Evolutionary conservation across 495 filamentous ascomycete species (phyloP), one percentile per base, ranked within the genome.

Genomic region (Cryomyces antarcticus): DNA sequence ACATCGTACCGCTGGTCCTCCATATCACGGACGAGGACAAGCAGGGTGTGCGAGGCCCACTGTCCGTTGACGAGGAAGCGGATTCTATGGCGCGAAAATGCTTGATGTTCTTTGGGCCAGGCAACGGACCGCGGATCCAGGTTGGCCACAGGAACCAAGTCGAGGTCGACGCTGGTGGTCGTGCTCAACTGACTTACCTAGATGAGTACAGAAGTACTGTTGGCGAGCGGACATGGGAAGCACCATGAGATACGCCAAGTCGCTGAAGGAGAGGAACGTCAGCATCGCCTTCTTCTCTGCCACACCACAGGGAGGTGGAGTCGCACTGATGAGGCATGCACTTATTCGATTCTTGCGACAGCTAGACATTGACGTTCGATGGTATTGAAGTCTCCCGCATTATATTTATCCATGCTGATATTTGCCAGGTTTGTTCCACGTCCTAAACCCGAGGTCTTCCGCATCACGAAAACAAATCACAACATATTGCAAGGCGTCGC

Each of bases 401-500:
- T 13, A 9, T 10, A 10, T 3, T 1, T 2, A 2, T 13, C 3
- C 2, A 36, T 36, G 12, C 33, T 36, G 33, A 36, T 36, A 9
- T 36, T 36, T 36, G 9, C 12, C 41, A 75, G 69, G 70, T 76
- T 72, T 51, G 84, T 92, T 3, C 85, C 84, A 5, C 86, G 84
- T 53, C 84, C 84, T 12, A 77, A 77, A 31, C 82, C 83, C 0
- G 80, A 78, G 12, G 79, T 88, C 11, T 93, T 92, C 59, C 72
- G 81, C 31, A 78, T 84, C 46, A 93, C 84, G 43, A 93, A 93
- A 60, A 86, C 76, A 39, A 81, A 85, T 50, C 84, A 93, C 68
- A 93, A 93, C 55, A 89, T 89, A 51, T 74, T 93, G 3, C 84
- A 93, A 63, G 84, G 84, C 13, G 82, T 88, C 27, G 71, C 73